Evolutionary conservation across 345 rosid genomes (phyloP).

Genomic region (Firmiana major): DNA sequence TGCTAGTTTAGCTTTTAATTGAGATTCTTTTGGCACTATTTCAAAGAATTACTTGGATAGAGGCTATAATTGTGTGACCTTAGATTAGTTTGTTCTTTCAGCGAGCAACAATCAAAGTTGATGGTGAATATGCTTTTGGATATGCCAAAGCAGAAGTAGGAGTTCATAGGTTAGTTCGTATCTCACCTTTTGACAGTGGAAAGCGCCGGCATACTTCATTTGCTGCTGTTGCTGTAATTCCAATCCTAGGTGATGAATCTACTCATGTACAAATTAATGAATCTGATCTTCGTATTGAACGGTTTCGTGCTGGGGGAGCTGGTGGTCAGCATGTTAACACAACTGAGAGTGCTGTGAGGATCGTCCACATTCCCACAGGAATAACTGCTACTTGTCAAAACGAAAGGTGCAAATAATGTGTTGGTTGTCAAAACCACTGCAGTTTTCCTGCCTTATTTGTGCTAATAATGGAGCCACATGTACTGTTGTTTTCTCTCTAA

Average conservation of each 20-base stretch:
- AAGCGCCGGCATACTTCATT: slow-evolving; percentile 93
- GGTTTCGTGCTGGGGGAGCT: slow-evolving; percentile 88
- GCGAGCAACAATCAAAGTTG: slow-evolving; percentile 94
- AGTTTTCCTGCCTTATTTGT: neutral
- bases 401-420: slow-evolving; percentile 53
- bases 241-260: slow-evolving; percentile 72
- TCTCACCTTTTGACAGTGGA: slow-evolving; percentile 88
- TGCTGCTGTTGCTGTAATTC: slow-evolving; percentile 98
- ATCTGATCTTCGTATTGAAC: slow-evolving; percentile 82
- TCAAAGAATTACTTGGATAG: neutral
- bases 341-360: slow-evolving; percentile 94
- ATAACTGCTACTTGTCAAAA: slow-evolving; percentile 86
- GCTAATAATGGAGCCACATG: no score
- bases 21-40: neutral
- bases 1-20: neutral
- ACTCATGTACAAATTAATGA: slow-evolving; percentile 81
- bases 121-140: slow-evolving; percentile 92
- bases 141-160: slow-evolving; percentile 98
- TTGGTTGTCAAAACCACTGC: neutral
- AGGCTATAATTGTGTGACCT: slow-evolving; percentile 10
- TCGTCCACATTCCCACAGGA: slow-evolving; percentile 89
- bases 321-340: slow-evolving; percentile 94
- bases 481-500: neutral
- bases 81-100: slow-evolving; percentile 28
- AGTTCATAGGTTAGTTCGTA: slow-evolving; percentile 91